phyloP scores from a whole-genome alignment of 495 filamentous ascomycete species.

The Podospora comata region DNA sequence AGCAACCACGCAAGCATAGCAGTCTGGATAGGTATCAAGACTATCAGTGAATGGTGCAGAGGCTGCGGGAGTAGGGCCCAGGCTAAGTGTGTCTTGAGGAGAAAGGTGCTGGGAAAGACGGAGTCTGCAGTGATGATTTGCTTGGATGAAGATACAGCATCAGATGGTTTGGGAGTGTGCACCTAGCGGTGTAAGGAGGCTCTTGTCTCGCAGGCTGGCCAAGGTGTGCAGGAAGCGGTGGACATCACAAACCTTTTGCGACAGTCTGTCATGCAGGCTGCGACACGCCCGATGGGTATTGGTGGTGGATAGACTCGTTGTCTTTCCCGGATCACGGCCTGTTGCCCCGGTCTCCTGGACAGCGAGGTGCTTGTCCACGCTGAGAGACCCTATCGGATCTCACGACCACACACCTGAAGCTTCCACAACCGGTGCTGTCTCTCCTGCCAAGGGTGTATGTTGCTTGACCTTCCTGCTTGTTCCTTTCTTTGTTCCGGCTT shows the following conservation, averaged over 20 bases:
- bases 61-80: conserved; percentile 15
- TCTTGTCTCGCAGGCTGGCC: conserved; percentile 15
- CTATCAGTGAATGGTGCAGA: conserved; percentile 1
- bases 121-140: conserved; percentile 15
- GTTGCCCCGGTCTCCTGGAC: conserved; percentile 1
- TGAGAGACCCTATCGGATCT: conserved; percentile 7
- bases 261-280: conserved; percentile 13
- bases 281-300: conserved; percentile 4
- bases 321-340: conserved; percentile 7
- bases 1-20: conserved; percentile 2
- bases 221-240: conserved; percentile 12
- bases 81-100: background rate
- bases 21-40: background rate
- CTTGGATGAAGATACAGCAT: conserved; percentile 11
- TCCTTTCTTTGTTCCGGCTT: conserved; percentile 20
- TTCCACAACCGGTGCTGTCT: conserved; percentile 16
- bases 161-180: conserved; percentile 21
- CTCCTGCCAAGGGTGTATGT: conserved; percentile 9
- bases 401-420: conserved; percentile 10
- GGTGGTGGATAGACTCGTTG: background rate
- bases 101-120: conserved; percentile 14
- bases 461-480: background rate
- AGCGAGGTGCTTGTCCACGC: conserved; percentile 7
- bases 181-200: conserved; percentile 23
- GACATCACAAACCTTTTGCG: conserved; percentile 24